Conservation (phyloP, 441 rosid genomes). For the Populus hybrid region DNA sequence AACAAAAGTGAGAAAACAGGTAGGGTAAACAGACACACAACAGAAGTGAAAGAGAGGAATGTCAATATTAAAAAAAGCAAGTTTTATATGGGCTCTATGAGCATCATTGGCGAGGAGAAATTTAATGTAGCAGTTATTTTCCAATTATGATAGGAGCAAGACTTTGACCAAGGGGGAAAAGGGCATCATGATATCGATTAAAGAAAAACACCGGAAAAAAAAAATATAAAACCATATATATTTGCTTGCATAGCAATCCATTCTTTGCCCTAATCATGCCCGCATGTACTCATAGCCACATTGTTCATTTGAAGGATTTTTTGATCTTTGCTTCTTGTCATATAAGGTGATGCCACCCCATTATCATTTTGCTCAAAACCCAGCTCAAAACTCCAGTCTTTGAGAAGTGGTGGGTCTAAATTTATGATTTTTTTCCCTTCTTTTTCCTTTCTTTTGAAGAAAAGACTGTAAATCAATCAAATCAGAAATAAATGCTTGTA, state of each 20-base stretch:
- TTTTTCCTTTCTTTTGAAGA: background rate
- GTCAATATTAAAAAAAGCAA: background rate
- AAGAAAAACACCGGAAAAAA: background rate
- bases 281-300: slow-evolving; percentile 22
- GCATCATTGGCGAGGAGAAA: background rate
- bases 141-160: slow-evolving; percentile 23
- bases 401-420: background rate
- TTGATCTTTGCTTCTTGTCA: slow-evolving; percentile 20
- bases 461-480: background rate
- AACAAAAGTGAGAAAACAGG: background rate
- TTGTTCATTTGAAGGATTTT: slow-evolving; percentile 22
- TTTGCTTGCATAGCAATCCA: slow-evolving; percentile 27
- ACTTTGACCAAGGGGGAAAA: slow-evolving; percentile 25
- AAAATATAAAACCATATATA: background rate
- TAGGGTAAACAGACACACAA: background rate
- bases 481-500: background rate
- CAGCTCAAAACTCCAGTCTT: background rate
- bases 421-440: background rate
- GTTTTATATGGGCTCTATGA: background rate
- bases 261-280: slow-evolving; percentile 31
- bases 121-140: slow-evolving; percentile 23
- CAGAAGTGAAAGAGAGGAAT: background rate
- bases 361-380: background rate
- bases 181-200: slow-evolving; percentile 22
- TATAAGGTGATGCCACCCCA: slow-evolving; percentile 5